phyloP scores from a whole-genome alignment of 2,329 filamentous ascomycete genomes.

The Zymoseptoria pseudotritici region DNA sequence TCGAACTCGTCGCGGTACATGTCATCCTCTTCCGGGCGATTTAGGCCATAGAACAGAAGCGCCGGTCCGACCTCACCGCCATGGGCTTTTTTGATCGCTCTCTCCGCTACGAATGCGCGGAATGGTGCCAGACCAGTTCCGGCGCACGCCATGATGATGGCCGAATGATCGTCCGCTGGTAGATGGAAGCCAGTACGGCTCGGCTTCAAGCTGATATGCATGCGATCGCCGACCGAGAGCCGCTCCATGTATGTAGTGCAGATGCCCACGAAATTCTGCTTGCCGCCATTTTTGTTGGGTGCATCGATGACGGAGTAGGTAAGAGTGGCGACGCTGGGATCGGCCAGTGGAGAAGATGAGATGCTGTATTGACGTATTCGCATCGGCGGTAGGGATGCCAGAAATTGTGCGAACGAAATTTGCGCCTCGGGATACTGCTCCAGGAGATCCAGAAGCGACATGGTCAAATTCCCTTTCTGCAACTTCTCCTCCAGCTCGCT shows the following conservation, averaged over 20 bases:
- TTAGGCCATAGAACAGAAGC: conserved; percentile 58
- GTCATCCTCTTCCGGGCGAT: conserved; percentile 48
- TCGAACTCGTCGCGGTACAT: conserved; percentile 55
- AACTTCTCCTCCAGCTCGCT: conserved; percentile 20
- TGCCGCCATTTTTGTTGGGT: conserved; percentile 18
- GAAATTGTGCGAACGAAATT: conserved; percentile 59
- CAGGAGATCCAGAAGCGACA: conserved; percentile 62
- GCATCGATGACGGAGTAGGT: conserved; percentile 54
- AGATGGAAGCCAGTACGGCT: conserved; percentile 39
- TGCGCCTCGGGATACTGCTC: conserved; percentile 54
- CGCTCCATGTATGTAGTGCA: conserved; percentile 37
- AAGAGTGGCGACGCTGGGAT: conserved; percentile 37
- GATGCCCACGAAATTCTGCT: conserved; percentile 35
- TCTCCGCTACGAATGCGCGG: conserved; percentile 94
- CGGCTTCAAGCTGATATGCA: conserved; percentile 37
- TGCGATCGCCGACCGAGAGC: conserved; percentile 34
- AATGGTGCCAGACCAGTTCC: conserved; percentile 95
- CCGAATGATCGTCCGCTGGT: conserved; percentile 35
- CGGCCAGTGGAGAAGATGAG: conserved; percentile 27
- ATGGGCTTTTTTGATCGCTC: conserved; percentile 41
- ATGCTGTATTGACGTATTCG: conserved; percentile 38
- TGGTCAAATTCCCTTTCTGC: conserved; percentile 2
- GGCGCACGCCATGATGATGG: conserved; percentile 33
- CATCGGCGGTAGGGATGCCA: conserved; percentile 69
- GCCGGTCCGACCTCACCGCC: conserved; percentile 52